These are phyloP conservation scores for Strigomonas culicis DNA, from an alignment of 208 protist genomes.

Conservation along the genomic window DNA sequence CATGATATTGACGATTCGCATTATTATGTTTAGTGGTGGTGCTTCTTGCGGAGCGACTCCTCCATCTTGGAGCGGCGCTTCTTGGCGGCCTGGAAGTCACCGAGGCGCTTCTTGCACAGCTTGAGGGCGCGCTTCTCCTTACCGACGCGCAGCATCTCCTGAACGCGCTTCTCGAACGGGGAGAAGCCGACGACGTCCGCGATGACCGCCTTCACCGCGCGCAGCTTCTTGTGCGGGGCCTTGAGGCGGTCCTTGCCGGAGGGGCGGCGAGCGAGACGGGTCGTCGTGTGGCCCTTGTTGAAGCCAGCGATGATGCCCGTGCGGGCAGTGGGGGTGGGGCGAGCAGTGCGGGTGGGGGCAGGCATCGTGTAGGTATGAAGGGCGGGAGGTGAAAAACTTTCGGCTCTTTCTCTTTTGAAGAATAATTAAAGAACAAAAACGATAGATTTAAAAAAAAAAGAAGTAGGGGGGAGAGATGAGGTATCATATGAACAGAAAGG, in stretches of 20 bases:
- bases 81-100: slow-evolving; percentile 85
- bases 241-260: slow-evolving; percentile 80
- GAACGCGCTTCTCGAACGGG: slow-evolving; percentile 91
- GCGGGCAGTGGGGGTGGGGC: slow-evolving; percentile 66
- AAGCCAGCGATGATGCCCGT: slow-evolving; percentile 91
- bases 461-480: slow-evolving; percentile 12
- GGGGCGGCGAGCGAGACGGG: slow-evolving; percentile 74
- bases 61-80: slow-evolving; percentile 92
- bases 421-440: slow-evolving; percentile 13
- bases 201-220: slow-evolving; percentile 90
- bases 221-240: slow-evolving; percentile 86
- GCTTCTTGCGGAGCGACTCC: slow-evolving; percentile 91
- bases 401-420: slow-evolving; percentile 14
- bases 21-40: slow-evolving; percentile 39
- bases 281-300: slow-evolving; percentile 91
- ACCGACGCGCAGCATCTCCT: slow-evolving; percentile 93
- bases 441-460: not conserved
- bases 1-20: not conserved
- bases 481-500: slow-evolving; percentile 5
- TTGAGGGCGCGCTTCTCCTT: slow-evolving; percentile 95
- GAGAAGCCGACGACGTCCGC: slow-evolving; percentile 88
- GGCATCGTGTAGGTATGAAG: not conserved
- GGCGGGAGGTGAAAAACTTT: slow-evolving; percentile 8
- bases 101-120: slow-evolving; percentile 93
- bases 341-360: slow-evolving; percentile 4